Base-by-base conservation (phyloP, 2,329 filamentous ascomycete genomes). In the Endocalyx cinctus region DNA sequence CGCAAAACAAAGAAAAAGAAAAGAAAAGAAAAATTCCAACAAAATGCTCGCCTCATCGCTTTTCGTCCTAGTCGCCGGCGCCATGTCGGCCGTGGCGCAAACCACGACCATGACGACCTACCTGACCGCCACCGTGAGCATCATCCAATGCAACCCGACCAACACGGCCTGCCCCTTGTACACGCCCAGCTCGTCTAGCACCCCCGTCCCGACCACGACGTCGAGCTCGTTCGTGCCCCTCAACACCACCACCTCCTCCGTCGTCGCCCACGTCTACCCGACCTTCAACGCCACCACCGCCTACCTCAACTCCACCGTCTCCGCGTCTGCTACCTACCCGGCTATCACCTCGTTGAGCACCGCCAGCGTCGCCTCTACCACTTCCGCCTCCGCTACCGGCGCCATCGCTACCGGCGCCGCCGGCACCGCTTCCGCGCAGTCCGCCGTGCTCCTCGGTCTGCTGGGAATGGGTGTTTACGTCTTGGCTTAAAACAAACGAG, bases 81-180 rank as follows among this genome's bases (percentile, higher is more conserved):
- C 43, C 47, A 31, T 47, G 37, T 46, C 52, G 27, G 53, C 44
- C 16, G 36, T 45, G 29, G 50, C 51, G 37, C 46, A 52, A 17
- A 54, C 47, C 30, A 52, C 50, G 12, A 57, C 51, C 17, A 51
- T 42, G 36, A 56, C 51, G 4, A 37, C 43, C 17, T 51, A 50
- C 38, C 35, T 55, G 29, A 55, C 50, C 2, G 50, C 48, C 12
- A 50, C 47, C 8, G 41, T 56, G 40, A 54, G 52, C 15, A 50
- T 57, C 27, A 52, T 48, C 20, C 43, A 48, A 42, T 55, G 52
- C 49, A 46, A 45, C 36, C 39, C 50, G 17, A 45, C 43, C 29
- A 52, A 55, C 42, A 45, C 52, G 3, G 47, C 35, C 10, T 57
- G 53, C 46, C 52, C 53, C 17, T 41, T 54, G 30, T 54, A 56